A percentile compares a stretch with the other conserved stretches of the same genome.
Conservation (phyloP, 129 eudicot genomes). For the Artemisia argyi region DNA sequence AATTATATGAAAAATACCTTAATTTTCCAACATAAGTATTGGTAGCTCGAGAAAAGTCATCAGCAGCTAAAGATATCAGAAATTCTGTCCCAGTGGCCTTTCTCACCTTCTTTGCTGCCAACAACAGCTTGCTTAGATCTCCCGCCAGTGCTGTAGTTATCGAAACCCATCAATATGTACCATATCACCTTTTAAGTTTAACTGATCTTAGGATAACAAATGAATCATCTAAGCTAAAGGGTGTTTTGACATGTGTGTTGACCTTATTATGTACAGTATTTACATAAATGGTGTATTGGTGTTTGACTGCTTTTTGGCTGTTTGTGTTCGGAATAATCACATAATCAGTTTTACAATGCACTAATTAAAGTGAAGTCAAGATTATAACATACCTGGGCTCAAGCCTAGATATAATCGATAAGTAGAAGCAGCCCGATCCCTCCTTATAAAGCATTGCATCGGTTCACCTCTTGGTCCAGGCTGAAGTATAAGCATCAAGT, state of each 20-base stretch:
- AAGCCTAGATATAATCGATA: conserved; percentile 66
- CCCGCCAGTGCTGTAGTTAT: conserved; percentile 60
- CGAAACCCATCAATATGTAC: conserved; percentile 2
- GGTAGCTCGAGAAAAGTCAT: conserved; percentile 54
- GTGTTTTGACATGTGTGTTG: too few relatives aligned
- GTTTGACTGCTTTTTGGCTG: too few relatives aligned
- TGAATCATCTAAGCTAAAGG: background rate
- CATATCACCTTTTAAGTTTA: background rate
- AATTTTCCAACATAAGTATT: conserved; percentile 68
- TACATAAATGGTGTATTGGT: too few relatives aligned
- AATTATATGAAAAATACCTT: conserved; percentile 41
- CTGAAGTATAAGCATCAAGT: conserved; percentile 22
- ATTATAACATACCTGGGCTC: conserved; percentile 52
- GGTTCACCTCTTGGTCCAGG: conserved; percentile 74
- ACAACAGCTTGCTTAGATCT: conserved; percentile 57
- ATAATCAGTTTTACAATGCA: too few relatives aligned
- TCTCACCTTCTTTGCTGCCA: conserved; percentile 72
- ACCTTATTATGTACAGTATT: too few relatives aligned
- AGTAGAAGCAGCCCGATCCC: conserved; percentile 63
- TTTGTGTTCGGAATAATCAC: too few relatives aligned
- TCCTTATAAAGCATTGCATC: conserved; percentile 69
- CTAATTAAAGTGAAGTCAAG: background rate
- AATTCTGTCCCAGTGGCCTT: conserved; percentile 62
- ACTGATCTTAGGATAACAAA: background rate
- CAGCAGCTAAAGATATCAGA: conserved; percentile 50